Evolutionary conservation across 768 basidiomycete genomes (phyloP), one percentile per base, ranked within the genome.

Genomic region (Thelephora ganbajun): DNA sequence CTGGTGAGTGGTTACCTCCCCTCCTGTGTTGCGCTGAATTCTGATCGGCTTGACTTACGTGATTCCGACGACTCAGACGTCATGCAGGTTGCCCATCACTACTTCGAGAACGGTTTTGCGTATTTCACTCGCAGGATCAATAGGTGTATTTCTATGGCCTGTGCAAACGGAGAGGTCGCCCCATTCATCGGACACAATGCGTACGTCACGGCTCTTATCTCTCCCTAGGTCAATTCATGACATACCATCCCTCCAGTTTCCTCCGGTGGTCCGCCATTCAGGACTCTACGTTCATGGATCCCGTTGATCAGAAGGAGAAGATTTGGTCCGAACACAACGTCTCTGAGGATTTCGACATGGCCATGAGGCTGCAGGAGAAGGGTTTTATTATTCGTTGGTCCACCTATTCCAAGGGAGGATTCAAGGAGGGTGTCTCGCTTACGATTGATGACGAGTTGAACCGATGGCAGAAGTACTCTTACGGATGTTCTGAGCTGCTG

Each of bases 391-490:
- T 68, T 50, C 63, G 63, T 33, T 83, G 86, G 89, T 84, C 89
- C 19, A 86, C 84, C 3, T 94, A 94, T 64, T 82, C 79, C 4
- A 72, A 80, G 35, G 79, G 87, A 44, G 81, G 74, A 5, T 93
- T 92, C 69, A 85, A 90, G 65, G 91, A 94, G 61, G 91, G 91
- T 51, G 91, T 94, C 14, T 86, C 83, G 0, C 70, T 94, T 14
- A 91, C 91, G 0, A 79, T 80, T 43, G 88, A 90, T 49, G 91
- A 94, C 56, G 91, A 94, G 63, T 66, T 93, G 12, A 92, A 91
- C 57, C 67, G 91, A 5, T 94, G 91, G 91, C 86, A 92, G 54
- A 94, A 92, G 61, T 88, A 86, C 55, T 73, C 83, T 0, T 87
- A 83, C 61, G 84, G 79, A 3, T 81, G 78, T 57, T 79, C 73